These are phyloP conservation scores for Candolleomyces efflorescens DNA, from an alignment of 768 basidiomycete species.

Conservation along the genomic window DNA sequence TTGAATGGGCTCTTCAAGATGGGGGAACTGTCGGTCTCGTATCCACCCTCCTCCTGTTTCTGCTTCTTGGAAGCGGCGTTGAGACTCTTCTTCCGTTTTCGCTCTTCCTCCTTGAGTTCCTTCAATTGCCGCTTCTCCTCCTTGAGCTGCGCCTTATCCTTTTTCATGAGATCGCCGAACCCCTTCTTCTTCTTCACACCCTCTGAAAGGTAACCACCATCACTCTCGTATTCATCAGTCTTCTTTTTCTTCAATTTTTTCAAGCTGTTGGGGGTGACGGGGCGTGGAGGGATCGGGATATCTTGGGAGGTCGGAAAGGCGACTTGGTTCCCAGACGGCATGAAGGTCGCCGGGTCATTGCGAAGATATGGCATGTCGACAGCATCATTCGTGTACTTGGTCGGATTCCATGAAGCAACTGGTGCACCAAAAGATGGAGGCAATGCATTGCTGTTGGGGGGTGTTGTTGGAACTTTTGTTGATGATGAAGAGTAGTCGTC, in stretches of 20 bases:
- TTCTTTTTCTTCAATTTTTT: constrained; percentile 41
- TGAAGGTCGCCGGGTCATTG: not conserved
- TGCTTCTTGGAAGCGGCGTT: constrained; percentile 10
- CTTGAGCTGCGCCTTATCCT: constrained; percentile 19
- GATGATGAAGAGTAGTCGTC: constrained; percentile 24
- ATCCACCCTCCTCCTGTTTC: constrained; percentile 18
- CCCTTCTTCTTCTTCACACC: constrained; percentile 23
- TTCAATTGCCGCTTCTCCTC: constrained; percentile 15
- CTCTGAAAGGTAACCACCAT: constrained; percentile 49
- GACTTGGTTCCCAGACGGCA: not conserved
- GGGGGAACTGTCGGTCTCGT: constrained; percentile 25
- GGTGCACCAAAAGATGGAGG: not conserved
- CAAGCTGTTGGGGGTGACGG: constrained; percentile 20
- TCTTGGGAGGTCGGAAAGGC: constrained; percentile 3
- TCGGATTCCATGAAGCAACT: not conserved
- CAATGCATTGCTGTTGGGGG: constrained; percentile 1
- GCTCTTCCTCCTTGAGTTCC: constrained; percentile 17
- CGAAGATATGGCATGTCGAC: not conserved
- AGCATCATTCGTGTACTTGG: not conserved
- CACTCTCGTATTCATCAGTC: constrained; percentile 48
- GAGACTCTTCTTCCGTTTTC: constrained; percentile 9
- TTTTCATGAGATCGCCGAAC: constrained; percentile 8
- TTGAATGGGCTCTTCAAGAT: constrained; percentile 12
- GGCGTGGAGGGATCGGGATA: constrained; percentile 16
- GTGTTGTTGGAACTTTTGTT: constrained; percentile 12